These are phyloP conservation scores for Dysphania ambrosioides DNA, from an alignment of 148 eudicot species.

Conservation along the genomic window DNA sequence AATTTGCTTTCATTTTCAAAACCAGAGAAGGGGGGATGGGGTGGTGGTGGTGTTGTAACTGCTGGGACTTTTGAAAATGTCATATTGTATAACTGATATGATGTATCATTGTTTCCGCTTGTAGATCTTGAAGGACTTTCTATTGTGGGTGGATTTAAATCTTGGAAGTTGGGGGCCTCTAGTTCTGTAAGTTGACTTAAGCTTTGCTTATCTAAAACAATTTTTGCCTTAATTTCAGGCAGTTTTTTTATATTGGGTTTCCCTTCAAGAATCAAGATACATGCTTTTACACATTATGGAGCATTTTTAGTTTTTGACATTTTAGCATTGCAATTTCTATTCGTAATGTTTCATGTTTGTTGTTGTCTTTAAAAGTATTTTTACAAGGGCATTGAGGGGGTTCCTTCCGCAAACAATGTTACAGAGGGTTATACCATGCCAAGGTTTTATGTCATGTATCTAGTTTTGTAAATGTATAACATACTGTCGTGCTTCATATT, in stretches of 20 bases:
- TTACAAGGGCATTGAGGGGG: background rate
- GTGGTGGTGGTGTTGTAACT: slow-evolving; percentile 4
- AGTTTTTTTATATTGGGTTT: background rate
- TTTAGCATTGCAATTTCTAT: background rate
- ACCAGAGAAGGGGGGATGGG: too few relatives aligned
- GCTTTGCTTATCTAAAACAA: background rate
- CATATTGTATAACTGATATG: background rate
- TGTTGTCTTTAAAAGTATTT: background rate
- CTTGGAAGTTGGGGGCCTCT: slow-evolving; percentile 97
- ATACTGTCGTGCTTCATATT: too few relatives aligned
- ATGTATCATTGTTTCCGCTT: slow-evolving; percentile 14
- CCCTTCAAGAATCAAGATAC: background rate
- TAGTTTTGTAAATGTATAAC: too few relatives aligned
- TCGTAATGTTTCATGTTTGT: background rate
- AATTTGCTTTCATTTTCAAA: too few relatives aligned
- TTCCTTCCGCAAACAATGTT: background rate
- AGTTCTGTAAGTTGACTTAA: slow-evolving; percentile 65
- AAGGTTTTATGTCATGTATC: too few relatives aligned
- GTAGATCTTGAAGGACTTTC: slow-evolving; percentile 74
- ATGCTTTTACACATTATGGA: background rate
- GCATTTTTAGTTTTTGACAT: background rate
- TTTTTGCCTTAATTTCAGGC: too few relatives aligned
- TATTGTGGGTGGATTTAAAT: slow-evolving; percentile 75
- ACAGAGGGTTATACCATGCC: too few relatives aligned
- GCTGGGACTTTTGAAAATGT: background rate